Conservation (phyloP, 345 rosid species). For the Zanthoxylum bungeanum region DNA sequence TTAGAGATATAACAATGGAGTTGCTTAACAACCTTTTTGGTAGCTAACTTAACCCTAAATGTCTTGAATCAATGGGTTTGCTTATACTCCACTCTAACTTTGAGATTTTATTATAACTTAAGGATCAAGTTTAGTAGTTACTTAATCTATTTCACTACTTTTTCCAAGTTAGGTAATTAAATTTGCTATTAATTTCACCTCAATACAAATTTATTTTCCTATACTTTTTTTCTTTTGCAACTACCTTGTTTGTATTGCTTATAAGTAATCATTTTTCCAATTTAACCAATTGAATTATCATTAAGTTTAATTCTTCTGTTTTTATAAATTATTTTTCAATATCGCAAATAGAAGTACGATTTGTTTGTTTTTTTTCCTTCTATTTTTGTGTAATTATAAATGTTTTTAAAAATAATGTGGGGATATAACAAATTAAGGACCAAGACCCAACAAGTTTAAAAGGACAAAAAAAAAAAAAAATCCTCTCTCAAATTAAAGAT, state of each 20-base stretch:
- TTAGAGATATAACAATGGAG: no score
- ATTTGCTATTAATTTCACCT: constrained; percentile 15
- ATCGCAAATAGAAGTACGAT: background rate
- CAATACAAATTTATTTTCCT: background rate
- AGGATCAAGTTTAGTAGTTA: constrained; percentile 26
- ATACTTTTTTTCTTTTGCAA: background rate
- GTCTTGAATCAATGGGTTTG: constrained; percentile 15
- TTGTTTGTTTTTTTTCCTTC: no score
- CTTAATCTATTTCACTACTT: constrained; percentile 19
- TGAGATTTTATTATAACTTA: constrained; percentile 8
- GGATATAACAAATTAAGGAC: background rate
- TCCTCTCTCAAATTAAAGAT: no score
- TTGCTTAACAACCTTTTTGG: constrained; percentile 4
- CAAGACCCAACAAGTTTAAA: background rate
- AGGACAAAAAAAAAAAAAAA: no score
- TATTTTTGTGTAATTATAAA: background rate
- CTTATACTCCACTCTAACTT: constrained; percentile 34
- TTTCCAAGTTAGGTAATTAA: constrained; percentile 13
- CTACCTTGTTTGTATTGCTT: background rate
- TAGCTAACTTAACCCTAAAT: background rate
- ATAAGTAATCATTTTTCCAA: background rate
- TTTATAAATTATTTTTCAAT: background rate
- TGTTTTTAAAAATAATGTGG: background rate
- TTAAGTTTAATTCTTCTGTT: background rate
- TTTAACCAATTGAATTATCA: background rate